Base-by-base conservation (phyloP, 1,139 yeast genomes). In the Candida neerlandica region DNA sequence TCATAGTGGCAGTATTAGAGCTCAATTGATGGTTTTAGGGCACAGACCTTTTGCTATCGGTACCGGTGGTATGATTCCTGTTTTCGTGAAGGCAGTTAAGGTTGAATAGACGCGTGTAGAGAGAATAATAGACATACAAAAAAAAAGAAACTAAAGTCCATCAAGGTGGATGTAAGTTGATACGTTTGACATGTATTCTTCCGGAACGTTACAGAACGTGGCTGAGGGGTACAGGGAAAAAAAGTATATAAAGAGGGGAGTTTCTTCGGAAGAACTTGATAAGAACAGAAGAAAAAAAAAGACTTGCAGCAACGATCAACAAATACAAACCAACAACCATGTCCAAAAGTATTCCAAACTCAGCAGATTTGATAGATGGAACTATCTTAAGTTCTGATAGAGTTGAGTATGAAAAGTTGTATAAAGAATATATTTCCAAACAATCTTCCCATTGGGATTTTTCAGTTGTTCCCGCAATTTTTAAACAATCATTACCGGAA, bases 21-120 rank as follows among this genome's bases (percentile, higher is more conserved):
- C 78, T 3, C 77, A 71, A 50, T 63, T 74, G 47, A 56, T 72
- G 56, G 78, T 66, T 2, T 65, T 74, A 54, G 73, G 75, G 43
- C 78, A 74, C 54, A 59, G 79, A 38, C 60, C 69, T 23, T 74
- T 74, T 61, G 70, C 73, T 3, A 70, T 74, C 26, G 78, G 77
- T 7, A 74, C 79, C 5, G 79, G 79, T 11, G 79, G 78, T 5
- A 65, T 74, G 67, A 67, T 74, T 34, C 78, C 79, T 0, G 78
- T 74, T 11, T 66, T 72, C 51, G 78, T 74, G 1, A 69, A 69
- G 52, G 79, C 67, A 5, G 57, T 60, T 5, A 60, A 50, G 43
- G 43, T 52, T 15, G 19, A 27, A 16, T 26, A 40, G 34, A 35
- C 14, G 21, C 3, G 18, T 35, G 18, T 33, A 16, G 15, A 14